phyloP scores from a whole-genome alignment of 108 stramenopile genomes.

The Mediolabrus comicus region DNA sequence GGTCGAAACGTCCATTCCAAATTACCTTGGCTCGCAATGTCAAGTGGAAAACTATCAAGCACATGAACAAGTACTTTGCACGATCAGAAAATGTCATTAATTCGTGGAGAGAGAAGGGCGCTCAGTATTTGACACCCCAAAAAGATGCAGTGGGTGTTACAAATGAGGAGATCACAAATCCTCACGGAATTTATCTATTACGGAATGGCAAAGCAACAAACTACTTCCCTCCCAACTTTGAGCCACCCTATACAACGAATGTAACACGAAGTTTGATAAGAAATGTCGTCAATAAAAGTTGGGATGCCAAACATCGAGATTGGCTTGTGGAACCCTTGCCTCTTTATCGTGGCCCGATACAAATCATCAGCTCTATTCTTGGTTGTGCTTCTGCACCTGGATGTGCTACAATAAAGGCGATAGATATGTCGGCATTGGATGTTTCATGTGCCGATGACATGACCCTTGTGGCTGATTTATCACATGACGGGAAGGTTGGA shows the following conservation, averaged over 20 bases:
- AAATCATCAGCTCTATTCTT: slow-evolving; percentile 62
- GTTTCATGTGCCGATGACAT: slow-evolving; percentile 2
- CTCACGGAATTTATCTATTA: slow-evolving; percentile 85
- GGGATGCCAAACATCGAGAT: slow-evolving; percentile 82
- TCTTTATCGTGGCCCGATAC: slow-evolving; percentile 58
- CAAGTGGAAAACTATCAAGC: slow-evolving; percentile 88
- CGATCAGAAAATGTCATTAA: slow-evolving; percentile 82
- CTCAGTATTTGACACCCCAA: slow-evolving; percentile 79
- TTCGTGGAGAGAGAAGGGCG: slow-evolving; percentile 86
- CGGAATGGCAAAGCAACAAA: slow-evolving; percentile 84
- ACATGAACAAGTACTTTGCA: slow-evolving; percentile 92
- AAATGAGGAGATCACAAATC: slow-evolving; percentile 73
- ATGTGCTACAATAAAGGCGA: background rate
- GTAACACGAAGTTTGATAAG: slow-evolving; percentile 75
- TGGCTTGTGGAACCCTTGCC: slow-evolving; percentile 78
- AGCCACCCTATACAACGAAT: slow-evolving; percentile 87
- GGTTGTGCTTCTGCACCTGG: slow-evolving; percentile 56
- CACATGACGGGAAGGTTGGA: background rate
- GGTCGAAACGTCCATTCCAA: slow-evolving; percentile 83
- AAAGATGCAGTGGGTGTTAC: slow-evolving; percentile 61
- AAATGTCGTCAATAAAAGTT: slow-evolving; percentile 79
- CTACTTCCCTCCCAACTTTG: slow-evolving; percentile 89
- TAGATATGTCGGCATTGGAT: slow-evolving; percentile 2
- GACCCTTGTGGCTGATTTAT: background rate
- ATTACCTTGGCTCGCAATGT: slow-evolving; percentile 83